Base-by-base conservation (phyloP, 2,329 filamentous ascomycete species). In the Aspergillus spinulosporus region DNA sequence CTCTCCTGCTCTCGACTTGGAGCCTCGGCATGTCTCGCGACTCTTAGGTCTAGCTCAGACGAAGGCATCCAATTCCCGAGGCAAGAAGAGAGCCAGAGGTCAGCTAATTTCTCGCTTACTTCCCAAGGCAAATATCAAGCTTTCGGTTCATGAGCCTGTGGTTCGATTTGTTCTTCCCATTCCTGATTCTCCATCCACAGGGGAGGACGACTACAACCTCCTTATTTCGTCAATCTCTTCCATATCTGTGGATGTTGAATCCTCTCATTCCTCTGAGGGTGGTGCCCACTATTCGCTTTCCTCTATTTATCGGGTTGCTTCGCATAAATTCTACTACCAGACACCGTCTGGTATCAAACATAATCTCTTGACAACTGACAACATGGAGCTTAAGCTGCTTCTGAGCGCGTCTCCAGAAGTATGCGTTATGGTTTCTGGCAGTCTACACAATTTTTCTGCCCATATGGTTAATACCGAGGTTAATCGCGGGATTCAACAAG, bases 81-180 rank as follows among this genome's bases (percentile, higher is more conserved):
- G 64, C 3, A 71, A 80, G 57, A 80, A 79, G 62, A 80, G 79
- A 53, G 69, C 69, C 40, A 75, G 72, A 15, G 76, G 92, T 63
- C 82, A 85, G 52, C 78, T 99, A 34, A 88, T 99, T 31, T 96
- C 93, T 11, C 86, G 90, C n/a, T 82, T 97, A 3, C 79, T 99
- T 6, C 94, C 94, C 1, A 97, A 97, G 76, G 89, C 93, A 0
- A 96, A 84, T 66, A 88, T 97, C 72, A 99, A 97, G 69, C 86
- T 97, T 42, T 97, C 94, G 0, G 89, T 99, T 75, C 94, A 99
- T 68, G 94, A 99, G 70, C 94, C 94, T 1, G 95, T 99, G 12
- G 72, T 97, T 60, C 87, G 95, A 64, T 92, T 99, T 61, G 86
- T 92, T 5, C 79, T 99, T 3, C 92, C 92, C 4, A 87, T 93